Base-by-base conservation (phyloP, 176 grass and related monocot genomes). In the Carex littledalei region DNA sequence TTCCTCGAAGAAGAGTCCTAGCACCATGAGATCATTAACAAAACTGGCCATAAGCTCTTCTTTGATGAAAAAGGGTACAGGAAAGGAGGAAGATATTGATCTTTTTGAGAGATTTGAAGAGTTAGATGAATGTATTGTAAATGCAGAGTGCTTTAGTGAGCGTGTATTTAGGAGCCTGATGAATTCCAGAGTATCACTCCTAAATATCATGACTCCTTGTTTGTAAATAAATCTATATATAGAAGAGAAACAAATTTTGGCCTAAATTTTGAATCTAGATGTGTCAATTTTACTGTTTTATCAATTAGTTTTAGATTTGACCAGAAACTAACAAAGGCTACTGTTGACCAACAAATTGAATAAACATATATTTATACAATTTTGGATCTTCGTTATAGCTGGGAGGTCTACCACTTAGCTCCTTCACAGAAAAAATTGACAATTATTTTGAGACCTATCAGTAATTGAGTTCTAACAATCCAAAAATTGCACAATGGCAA, bases 151-250 rank as follows among this genome's bases (percentile, higher is more conserved):
- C 74, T 78, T 31, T 55, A 78, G 50, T 0, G 50, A 78, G 74
- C 74, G 24, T 78, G 50, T 78, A 52, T 78, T 55, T 55, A 78
- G 74, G 50, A 32, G 74, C 5, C 32, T 78, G 74, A 55, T 56
- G 17, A 56, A 17, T 55, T 56, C 24, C 50, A 78, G 50, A 78
- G 50, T 78, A 5, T 56, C 24, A 56, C 22, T 78, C 74, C 74
- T 78, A 56, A 78, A 78, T 55, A 78, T 78, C 74, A 78, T 5
- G 3, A 78, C 74, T 78, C 74, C 74, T 55, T 77, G 20, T 32
- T 78, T 78, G 74, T 78, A 78, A 56, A 78, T 67, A 50, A 52
- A 50, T 68, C 21, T 83, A 14, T 67, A 22, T 54, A 67, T 83
- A 66, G 2, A 68, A 62, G 15, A 24, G 62, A 83, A 52, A 31